Conservation (phyloP, 495 filamentous ascomycete species). For the Choiromyces venosus region DNA sequence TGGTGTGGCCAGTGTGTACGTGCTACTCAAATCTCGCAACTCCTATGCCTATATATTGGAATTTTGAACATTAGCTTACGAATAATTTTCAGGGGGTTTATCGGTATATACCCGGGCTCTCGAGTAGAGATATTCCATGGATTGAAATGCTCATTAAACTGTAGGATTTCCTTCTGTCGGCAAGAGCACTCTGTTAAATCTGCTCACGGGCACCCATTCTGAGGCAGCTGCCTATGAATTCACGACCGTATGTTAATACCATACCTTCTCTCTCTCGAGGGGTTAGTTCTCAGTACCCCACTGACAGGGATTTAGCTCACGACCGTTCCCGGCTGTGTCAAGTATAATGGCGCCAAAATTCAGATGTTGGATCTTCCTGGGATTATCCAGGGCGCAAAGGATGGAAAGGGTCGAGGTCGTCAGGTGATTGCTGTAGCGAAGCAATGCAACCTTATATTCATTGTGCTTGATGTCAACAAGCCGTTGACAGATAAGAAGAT, state of each 20-base stretch:
- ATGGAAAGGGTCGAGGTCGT: constrained; percentile 94
- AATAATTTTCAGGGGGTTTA: constrained; percentile 47
- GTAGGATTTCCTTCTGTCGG: constrained; percentile 90
- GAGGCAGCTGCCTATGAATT: constrained; percentile 98
- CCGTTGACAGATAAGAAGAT: constrained; percentile 93
- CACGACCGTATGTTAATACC: constrained; percentile 56
- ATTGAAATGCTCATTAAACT: constrained; percentile 26
- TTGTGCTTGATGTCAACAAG: constrained; percentile 98
- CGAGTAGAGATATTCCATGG: constrained; percentile 1
- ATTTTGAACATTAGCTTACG: constrained; percentile 18
- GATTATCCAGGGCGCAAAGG: constrained; percentile 98
- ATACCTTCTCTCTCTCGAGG: background rate
- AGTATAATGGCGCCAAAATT: constrained; percentile 95
- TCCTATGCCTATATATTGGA: background rate
- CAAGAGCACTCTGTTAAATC: constrained; percentile 95
- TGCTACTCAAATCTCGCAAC: constrained; percentile 41
- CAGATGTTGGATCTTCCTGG: constrained; percentile 98
- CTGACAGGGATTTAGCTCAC: constrained; percentile 54
- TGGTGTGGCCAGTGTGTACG: constrained; percentile 90
- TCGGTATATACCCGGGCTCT: constrained; percentile 41
- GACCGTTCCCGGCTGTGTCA: constrained; percentile 91
- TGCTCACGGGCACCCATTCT: constrained; percentile 90
- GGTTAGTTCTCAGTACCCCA: background rate
- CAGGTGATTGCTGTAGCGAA: constrained; percentile 99
- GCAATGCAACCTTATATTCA: constrained; percentile 98